Base-by-base conservation (phyloP, 192 early-diverging fungal species). In the Rhizoclosmatium globosum region DNA sequence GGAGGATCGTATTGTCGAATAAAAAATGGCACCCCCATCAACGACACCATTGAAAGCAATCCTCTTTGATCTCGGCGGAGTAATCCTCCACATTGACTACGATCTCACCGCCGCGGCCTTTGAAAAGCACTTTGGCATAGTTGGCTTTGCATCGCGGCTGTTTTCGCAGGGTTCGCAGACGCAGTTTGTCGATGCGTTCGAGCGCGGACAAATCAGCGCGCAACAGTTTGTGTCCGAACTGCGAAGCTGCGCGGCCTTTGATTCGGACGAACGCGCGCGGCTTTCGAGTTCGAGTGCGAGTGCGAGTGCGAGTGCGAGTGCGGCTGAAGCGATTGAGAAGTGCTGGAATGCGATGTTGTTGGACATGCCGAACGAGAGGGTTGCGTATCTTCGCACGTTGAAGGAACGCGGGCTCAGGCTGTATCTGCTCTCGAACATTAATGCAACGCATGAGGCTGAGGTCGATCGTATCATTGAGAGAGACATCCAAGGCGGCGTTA, bases 321-420 rank as follows among this genome's bases (percentile, higher is more conserved):
- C n/a, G n/a, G n/a, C 47, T 42, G 48, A 48, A 13, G 23, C 9
- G 47, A 56, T 71, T 21, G n/a, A 9, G 23, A 48, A n/a, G 13
- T 48, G 47, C 38, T 71, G 69, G 69, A 71, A 71, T 46, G 69
- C 69, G 23, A 71, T 71, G 69, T 48, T 71, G 6, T 44, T 71
- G 15, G 69, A 71, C 50, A 57, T 71, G 4, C 47, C 48, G 4
- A 11, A 48, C 23, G 11, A 4, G 9, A n/a, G 69, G 38, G 21
- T 71, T 46, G 15, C 60, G 9, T 62, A 62, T 39, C 60, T 62
- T 21, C 9, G 21, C 42, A 56, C 6, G 6, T 48, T 71, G 11
- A 45, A 48, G 23, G 48, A n/a, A 7, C 17, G 23, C 9, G 69
- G 69, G 6, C 39, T 38, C 53, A 13, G 50, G 9, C 7, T 71